These are phyloP conservation scores for Xylariales sp. DNA, from an alignment of 2,329 filamentous ascomycete genomes.

Conservation along the genomic window DNA sequence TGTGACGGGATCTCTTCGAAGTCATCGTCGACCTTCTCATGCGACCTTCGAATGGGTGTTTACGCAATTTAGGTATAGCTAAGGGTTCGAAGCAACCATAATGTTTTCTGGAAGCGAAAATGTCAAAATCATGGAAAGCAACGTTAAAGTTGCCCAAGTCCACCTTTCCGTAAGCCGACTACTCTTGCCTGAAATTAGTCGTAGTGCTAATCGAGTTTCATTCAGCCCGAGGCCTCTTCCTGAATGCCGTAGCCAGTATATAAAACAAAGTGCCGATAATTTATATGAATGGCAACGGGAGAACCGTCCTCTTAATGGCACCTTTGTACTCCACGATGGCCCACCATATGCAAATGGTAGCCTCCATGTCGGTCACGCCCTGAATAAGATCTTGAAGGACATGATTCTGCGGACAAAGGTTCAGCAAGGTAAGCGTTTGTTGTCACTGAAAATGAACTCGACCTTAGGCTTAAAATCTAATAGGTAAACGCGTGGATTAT, in stretches of 20 bases:
- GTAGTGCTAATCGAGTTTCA: conserved; percentile 39
- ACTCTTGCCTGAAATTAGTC: neutral
- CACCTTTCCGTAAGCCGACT: conserved; percentile 70
- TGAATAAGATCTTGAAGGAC: conserved; percentile 98
- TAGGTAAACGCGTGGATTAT: conserved; percentile 77
- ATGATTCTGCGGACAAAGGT: conserved; percentile 87
- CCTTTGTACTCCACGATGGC: conserved; percentile 91
- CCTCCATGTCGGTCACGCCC: conserved; percentile 90
- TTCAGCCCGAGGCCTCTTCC: conserved; percentile 64
- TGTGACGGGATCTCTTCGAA: conserved; percentile 1
- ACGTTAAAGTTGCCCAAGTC: conserved; percentile 81
- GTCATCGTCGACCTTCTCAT: conserved; percentile 13
- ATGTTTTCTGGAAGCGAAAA: conserved; percentile 47
- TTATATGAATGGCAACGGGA: conserved; percentile 87
- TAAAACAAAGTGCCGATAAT: conserved; percentile 84
- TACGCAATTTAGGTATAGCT: conserved; percentile 6
- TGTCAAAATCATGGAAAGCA: conserved; percentile 75
- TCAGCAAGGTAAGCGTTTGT: conserved; percentile 64
- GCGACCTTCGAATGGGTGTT: conserved; percentile 2
- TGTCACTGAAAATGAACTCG: neutral
- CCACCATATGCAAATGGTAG: conserved; percentile 96
- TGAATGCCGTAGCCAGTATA: conserved; percentile 66
- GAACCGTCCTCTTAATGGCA: conserved; percentile 63
- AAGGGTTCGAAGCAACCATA: conserved; percentile 25
- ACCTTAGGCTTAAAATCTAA: conserved; percentile 34